These are phyloP conservation scores for Pterocarpus macrocarpus DNA, from an alignment of 306 rosid genomes.

Conservation along the genomic window DNA sequence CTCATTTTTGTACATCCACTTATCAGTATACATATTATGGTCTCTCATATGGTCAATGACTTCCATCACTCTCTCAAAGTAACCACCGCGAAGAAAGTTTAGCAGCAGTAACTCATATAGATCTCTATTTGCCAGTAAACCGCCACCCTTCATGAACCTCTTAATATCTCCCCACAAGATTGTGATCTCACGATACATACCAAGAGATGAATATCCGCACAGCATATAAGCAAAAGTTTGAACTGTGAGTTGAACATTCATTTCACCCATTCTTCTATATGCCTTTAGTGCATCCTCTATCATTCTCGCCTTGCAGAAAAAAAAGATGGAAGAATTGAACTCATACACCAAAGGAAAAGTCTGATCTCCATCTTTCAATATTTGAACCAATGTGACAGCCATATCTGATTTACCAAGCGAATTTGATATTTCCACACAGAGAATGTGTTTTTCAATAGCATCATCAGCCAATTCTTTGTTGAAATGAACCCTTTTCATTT, in stretches of 20 bases:
- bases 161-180: slow-evolving; percentile 91
- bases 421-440: slow-evolving; percentile 32
- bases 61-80: slow-evolving; percentile 96
- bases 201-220: slow-evolving; percentile 69
- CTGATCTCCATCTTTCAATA: slow-evolving; percentile 53
- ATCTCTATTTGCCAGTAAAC: slow-evolving; percentile 62
- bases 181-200: slow-evolving; percentile 77
- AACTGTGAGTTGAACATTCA: slow-evolving; percentile 64
- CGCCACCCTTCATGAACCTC: slow-evolving; percentile 63
- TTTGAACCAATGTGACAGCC: slow-evolving; percentile 60
- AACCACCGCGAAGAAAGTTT: slow-evolving; percentile 81
- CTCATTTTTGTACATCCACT: slow-evolving; percentile 77
- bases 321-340: slow-evolving; percentile 78
- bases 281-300: slow-evolving; percentile 73
- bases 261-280: slow-evolving; percentile 74
- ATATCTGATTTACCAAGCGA: slow-evolving; percentile 49
- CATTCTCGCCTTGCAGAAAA: slow-evolving; percentile 90
- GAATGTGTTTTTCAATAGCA: slow-evolving; percentile 40
- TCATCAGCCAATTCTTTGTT: slow-evolving; percentile 50
- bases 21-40: slow-evolving; percentile 67
- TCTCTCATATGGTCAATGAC: slow-evolving; percentile 69
- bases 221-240: slow-evolving; percentile 68
- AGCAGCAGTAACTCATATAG: slow-evolving; percentile 73
- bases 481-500: slow-evolving; percentile 62
- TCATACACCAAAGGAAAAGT: slow-evolving; percentile 56